Percentiles rank a stretch among this genome's conserved stretches.
These are phyloP conservation scores for Grigorovia humatica DNA, from an alignment of 805 yeast species.

Conservation along the genomic window DNA sequence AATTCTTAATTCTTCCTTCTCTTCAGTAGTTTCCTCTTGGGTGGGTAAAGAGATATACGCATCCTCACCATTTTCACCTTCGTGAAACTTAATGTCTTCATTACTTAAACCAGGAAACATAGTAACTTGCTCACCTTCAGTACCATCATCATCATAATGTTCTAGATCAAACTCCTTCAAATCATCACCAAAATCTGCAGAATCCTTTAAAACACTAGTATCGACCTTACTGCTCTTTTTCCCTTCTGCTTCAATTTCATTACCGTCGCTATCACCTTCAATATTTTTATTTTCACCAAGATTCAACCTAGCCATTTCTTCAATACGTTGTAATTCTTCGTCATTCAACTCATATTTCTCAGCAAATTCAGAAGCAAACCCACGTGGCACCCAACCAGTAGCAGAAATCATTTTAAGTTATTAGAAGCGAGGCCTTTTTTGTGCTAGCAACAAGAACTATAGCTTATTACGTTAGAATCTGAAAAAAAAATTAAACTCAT, in stretches of 20 bases:
- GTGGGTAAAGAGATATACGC: constrained; percentile 38
- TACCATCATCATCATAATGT: constrained; percentile 56
- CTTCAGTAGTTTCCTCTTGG: constrained; percentile 55
- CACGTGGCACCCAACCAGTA: constrained; percentile 92
- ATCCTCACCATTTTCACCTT: constrained; percentile 33
- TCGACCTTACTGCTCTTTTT: not conserved
- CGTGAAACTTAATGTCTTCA: constrained; percentile 47
- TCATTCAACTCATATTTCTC: constrained; percentile 81
- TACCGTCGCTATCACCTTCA: constrained; percentile 37
- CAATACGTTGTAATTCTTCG: constrained; percentile 84
- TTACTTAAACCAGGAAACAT: constrained; percentile 66
- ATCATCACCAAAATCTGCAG: constrained; percentile 67
- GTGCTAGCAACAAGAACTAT: not conserved
- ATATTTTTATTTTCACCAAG: constrained; percentile 66
- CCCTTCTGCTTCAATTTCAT: constrained; percentile 15
- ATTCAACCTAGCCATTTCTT: constrained; percentile 73
- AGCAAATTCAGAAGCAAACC: constrained; percentile 88
- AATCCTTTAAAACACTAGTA: constrained; percentile 32
- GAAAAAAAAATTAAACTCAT: not conserved
- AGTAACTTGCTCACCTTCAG: constrained; percentile 50
- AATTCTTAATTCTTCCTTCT: constrained; percentile 73
- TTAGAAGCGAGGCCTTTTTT: not conserved
- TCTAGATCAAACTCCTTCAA: constrained; percentile 82
- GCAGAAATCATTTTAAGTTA: constrained; percentile 65
- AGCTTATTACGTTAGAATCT: not conserved